These are phyloP conservation scores for Tympanopsis confertula DNA, from an alignment of 2,329 filamentous ascomycete genomes.

Conservation along the genomic window DNA sequence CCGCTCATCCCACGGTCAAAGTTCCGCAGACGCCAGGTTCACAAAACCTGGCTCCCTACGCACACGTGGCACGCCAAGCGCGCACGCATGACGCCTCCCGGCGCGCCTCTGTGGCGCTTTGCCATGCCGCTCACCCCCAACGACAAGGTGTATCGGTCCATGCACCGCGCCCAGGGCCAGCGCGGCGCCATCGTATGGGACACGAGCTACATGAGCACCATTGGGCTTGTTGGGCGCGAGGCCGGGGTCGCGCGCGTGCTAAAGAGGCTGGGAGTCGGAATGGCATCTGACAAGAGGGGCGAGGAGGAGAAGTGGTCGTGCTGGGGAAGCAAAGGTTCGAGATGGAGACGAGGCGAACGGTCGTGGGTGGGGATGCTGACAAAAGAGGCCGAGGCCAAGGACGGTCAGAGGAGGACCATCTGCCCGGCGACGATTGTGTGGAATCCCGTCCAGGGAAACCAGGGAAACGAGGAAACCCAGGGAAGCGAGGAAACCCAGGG, in stretches of 20 bases:
- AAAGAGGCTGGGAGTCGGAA: constrained; percentile 48
- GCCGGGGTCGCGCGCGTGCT: constrained; percentile 56
- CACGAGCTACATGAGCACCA: constrained; percentile 84
- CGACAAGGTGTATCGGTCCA: constrained; percentile 79
- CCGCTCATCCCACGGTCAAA: constrained; percentile 49
- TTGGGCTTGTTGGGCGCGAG: constrained; percentile 60
- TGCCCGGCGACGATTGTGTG: constrained; percentile 67
- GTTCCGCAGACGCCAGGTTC: constrained; percentile 73
- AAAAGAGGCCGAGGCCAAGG: background rate
- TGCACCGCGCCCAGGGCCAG: constrained; percentile 66
- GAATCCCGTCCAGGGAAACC: too few relatives aligned
- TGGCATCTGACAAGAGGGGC: constrained; percentile 48
- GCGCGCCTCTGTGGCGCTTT: constrained; percentile 79
- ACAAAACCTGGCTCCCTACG: constrained; percentile 90
- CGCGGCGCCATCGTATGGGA: constrained; percentile 82
- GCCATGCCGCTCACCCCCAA: constrained; percentile 74
- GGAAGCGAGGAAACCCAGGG: constrained; percentile 4
- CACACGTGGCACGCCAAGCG: constrained; percentile 90
- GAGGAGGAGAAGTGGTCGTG: constrained; percentile 61
- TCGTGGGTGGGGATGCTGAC: constrained; percentile 42
- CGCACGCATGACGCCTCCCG: constrained; percentile 73
- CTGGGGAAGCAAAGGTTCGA: too few relatives aligned
- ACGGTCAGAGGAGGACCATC: constrained; percentile 35
- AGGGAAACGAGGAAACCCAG: constrained; percentile 8
- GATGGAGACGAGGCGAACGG: constrained; percentile 43